Percentiles rank a stretch among this genome's conserved stretches.
These are phyloP conservation scores for Hymenoscyphus fructigenus DNA, from an alignment of 2,329 filamentous ascomycete genomes.

Conservation along the genomic window DNA sequence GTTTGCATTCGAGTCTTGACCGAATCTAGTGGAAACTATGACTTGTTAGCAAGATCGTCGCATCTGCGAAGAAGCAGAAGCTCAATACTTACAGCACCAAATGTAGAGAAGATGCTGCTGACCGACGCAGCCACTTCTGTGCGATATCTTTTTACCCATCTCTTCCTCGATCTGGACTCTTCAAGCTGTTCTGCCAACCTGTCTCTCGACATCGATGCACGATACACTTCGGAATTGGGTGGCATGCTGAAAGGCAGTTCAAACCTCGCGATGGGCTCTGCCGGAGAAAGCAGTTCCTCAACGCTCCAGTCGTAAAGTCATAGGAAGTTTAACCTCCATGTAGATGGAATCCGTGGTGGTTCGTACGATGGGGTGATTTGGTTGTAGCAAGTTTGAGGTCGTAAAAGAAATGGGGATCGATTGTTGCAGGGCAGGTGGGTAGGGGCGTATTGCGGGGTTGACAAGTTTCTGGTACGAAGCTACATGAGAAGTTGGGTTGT, in stretches of 20 bases:
- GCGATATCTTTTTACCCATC: conserved; percentile 72
- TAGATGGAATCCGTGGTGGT: conserved; percentile 10
- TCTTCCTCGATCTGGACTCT: conserved; percentile 38
- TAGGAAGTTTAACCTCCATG: conserved; percentile 18
- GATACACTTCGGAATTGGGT: conserved; percentile 6
- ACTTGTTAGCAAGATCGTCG: conserved; percentile 16
- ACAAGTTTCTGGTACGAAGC: conserved; percentile 7
- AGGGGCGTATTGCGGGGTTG: conserved; percentile 10
- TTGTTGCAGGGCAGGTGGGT: conserved; percentile 2
- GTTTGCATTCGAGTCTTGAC: conserved; percentile 90
- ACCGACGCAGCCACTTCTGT: conserved; percentile 78
- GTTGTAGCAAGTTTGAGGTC: not conserved
- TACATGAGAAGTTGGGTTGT: conserved; percentile 14
- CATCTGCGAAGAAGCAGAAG: conserved; percentile 4
- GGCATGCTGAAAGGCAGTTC: conserved; percentile 11
- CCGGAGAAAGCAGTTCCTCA: conserved; percentile 20
- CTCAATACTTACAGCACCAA: conserved; percentile 57
- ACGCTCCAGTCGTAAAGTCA: conserved; percentile 19
- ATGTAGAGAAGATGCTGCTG: conserved; percentile 75
- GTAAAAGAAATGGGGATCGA: conserved; percentile 1
- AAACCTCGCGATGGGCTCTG: conserved; percentile 14
- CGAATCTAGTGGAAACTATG: conserved; percentile 75
- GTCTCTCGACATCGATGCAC: conserved; percentile 5
- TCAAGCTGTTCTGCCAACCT: conserved; percentile 13
- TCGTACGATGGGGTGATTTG: not conserved